Base-by-base conservation (phyloP, 805 yeast species). In the Sporopachydermia lactativora region DNA sequence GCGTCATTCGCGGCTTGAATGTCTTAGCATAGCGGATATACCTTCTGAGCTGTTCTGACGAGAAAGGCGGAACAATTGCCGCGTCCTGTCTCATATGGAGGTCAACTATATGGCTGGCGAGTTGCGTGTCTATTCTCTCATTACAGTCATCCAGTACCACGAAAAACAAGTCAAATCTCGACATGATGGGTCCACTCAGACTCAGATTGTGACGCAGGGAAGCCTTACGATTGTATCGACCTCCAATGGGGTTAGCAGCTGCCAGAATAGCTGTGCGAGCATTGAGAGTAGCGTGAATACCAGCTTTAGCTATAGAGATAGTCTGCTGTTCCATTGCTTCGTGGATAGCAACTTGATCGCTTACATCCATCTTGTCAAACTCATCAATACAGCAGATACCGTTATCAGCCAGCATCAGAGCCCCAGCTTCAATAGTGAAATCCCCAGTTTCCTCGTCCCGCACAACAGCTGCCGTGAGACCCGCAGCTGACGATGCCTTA, bases 261-360 rank as follows among this genome's bases (percentile, higher is more conserved):
- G 98, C 98, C 39, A 92, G 63, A 51, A 92, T 92, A 0, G 96
- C 85, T 0, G 98, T 85, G 54, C 98, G 73, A 1, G 98, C 98
- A 58, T 92, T 92, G 52, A 92, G 66, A 1, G 98, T 92, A 2
- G 98, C 97, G 55, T 92, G 96, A 47, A 92, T 92, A 54, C 98
- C 98, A 1, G 98, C 98, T 59, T 92, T 92, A 6, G 98, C 96
- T 53, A 92, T 92, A 13, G 96, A 88, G 49, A 92, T 92, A 0
- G 98, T 92, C 61, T 92, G 98, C 63, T 92, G 98, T 70, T 92
- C 98, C 98, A 92, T 92, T 17, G 97, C 98, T 65, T 92, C 98
- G 64, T 92, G 98, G 64, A 92, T 89, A 3, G 97, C 97, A 42
- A 92, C 97, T 62, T 92, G 97, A 61, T 92, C 97, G 1, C 77